Evolutionary conservation across 2,329 filamentous ascomycete genomes (phyloP).

Genomic region (Phialophora macrospora): DNA sequence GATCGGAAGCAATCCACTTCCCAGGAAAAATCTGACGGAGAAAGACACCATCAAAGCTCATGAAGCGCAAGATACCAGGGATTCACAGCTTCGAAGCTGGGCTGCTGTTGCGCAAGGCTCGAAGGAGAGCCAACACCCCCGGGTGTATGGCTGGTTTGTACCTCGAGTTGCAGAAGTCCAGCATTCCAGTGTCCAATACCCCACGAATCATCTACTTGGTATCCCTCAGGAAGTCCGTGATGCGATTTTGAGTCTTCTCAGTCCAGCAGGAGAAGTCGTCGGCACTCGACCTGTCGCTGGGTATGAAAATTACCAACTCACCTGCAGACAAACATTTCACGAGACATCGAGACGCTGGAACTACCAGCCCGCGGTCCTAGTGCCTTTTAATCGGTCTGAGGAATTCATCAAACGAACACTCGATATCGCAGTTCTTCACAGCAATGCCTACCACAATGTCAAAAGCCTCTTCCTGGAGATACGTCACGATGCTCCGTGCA

Average conservation of each 20-base stretch:
- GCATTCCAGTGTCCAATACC: constrained; percentile 15
- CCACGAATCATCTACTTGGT: constrained; percentile 27
- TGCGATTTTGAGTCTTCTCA: constrained; percentile 7
- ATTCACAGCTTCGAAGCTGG: neutral
- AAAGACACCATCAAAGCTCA: neutral
- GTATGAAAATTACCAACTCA: constrained; percentile 22
- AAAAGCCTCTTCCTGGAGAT: constrained; percentile 31
- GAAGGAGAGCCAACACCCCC: neutral
- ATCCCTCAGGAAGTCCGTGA: constrained; percentile 33
- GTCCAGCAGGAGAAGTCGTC: constrained; percentile 2
- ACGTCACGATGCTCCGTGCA: constrained; percentile 18
- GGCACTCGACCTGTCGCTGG: constrained; percentile 15
- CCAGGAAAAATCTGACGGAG: neutral
- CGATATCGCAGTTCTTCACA: neutral
- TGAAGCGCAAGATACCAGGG: neutral
- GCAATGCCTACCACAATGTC: constrained; percentile 17
- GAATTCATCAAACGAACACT: constrained; percentile 17
- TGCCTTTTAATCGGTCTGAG: constrained; percentile 20
- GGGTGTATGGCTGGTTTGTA: neutral
- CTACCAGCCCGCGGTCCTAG: constrained; percentile 8
- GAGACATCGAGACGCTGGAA: constrained; percentile 18
- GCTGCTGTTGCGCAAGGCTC: neutral
- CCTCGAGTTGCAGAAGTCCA: constrained; percentile 3
- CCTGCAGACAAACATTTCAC: constrained; percentile 28
- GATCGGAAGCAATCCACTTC: neutral